A percentile compares a stretch with the other conserved stretches of the same genome.
These are phyloP conservation scores for Alternaria burnsii DNA, from an alignment of 2,329 filamentous ascomycete genomes.

Conservation along the genomic window DNA sequence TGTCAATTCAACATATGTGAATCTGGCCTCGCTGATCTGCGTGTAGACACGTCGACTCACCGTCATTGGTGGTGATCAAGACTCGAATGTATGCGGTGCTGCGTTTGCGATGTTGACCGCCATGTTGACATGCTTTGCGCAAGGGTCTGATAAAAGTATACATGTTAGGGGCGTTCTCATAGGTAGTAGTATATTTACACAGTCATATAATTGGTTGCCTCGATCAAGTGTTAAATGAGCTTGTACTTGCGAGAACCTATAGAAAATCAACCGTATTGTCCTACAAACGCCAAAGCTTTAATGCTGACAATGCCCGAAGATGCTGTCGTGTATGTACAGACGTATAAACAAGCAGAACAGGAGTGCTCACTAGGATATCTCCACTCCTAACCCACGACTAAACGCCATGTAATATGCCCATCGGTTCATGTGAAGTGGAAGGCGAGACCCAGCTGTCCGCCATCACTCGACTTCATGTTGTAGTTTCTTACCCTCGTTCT, in stretches of 20 bases:
- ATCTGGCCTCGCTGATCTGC: neutral
- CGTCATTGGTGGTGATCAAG: neutral
- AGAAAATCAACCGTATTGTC: conserved; percentile 7
- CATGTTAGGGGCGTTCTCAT: conserved; percentile 4
- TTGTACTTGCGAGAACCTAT: conserved; percentile 5
- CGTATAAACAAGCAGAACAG: conserved; percentile 25
- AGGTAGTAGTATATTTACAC: conserved; percentile 6
- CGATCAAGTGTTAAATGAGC: conserved; percentile 5
- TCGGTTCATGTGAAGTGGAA: conserved; percentile 6
- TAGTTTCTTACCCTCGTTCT: conserved; percentile 59
- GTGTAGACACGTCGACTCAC: neutral
- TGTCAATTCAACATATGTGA: conserved; percentile 6
- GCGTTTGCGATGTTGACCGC: conserved; percentile 6
- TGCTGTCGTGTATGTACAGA: conserved; percentile 37
- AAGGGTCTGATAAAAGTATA: neutral
- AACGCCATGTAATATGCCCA: conserved; percentile 28
- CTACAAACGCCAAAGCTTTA: conserved; percentile 30
- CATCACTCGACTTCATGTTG: conserved; percentile 21
- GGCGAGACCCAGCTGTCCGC: neutral
- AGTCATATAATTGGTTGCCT: conserved; percentile 2
- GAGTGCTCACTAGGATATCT: conserved; percentile 31
- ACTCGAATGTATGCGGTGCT: neutral
- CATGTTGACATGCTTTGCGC: conserved; percentile 9
- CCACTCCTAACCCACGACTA: conserved; percentile 21
- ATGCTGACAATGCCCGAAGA: conserved; percentile 30